These are phyloP conservation scores for Arthrinium phaeospermum DNA, from an alignment of 2,329 filamentous ascomycete genomes.

Conservation along the genomic window DNA sequence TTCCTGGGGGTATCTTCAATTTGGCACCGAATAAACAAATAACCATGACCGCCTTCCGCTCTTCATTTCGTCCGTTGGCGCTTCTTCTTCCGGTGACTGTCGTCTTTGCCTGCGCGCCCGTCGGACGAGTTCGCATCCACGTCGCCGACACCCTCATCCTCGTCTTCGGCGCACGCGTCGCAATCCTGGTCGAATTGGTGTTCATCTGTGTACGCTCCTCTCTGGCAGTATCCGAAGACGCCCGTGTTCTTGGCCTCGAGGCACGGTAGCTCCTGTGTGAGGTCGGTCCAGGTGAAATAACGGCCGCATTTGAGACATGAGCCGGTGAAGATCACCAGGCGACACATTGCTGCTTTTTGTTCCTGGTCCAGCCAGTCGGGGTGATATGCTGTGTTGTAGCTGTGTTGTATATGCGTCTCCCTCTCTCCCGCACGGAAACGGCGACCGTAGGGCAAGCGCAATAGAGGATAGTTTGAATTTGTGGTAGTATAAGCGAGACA, in stretches of 20 bases:
- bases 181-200: conserved; percentile 56
- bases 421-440: not conserved
- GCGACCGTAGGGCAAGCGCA: not conserved
- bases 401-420: not conserved
- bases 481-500: not conserved
- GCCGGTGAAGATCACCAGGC: conserved; percentile 51
- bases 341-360: conserved; percentile 46
- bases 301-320: conserved; percentile 49
- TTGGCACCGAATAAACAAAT: not conserved
- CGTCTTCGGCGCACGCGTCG: conserved; percentile 47
- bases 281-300: conserved; percentile 49
- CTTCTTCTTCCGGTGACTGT: conserved; percentile 13
- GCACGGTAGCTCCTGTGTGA: conserved; percentile 53
- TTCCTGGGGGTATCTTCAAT: conserved; percentile 12
- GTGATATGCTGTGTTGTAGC: not conserved
- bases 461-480: not conserved
- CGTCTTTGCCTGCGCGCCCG: conserved; percentile 16
- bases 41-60: not conserved
- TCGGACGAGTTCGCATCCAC: conserved; percentile 27
- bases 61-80: conserved; percentile 4
- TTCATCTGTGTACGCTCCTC: conserved; percentile 48
- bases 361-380: not conserved
- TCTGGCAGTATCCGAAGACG: conserved; percentile 49
- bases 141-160: conserved; percentile 46
- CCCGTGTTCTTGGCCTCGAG: conserved; percentile 56